Base-by-base conservation (phyloP, 2,329 filamentous ascomycete species). In the Penicillium capsulatum region DNA sequence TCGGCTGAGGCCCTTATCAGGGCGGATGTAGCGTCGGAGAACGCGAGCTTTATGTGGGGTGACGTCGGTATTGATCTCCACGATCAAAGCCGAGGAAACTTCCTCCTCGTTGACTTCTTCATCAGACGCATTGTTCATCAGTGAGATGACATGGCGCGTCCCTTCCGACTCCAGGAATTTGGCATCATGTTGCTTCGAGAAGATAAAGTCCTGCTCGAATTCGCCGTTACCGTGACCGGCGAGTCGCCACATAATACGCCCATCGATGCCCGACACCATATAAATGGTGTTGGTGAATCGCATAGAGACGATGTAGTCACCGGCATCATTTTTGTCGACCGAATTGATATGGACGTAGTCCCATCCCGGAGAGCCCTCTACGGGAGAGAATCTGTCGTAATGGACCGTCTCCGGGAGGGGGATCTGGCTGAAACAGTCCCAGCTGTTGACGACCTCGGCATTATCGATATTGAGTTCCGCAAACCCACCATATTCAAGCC, bases 341-440 rank as follows among this genome's bases (percentile, higher is more conserved):
- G 64, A 57, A 40, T 69, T 70, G 33, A 64, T 52, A 31, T 70
- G 67, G 42, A 63, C 51, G 38, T 61, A 63, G 36, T 63, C 60
- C 58, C 57, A 63, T 2, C 59, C 59, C 2, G 58, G 58, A 7
- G 32, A 22, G 13, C 38, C 48, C 19, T 44, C 43, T 7, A 35
- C 27, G 1, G n/a, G 14, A 13, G 50, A 48, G n/a, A 22, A 15
- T 4, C 17, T 36, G 9, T 15, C 7, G 15, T 54, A 54, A 33
- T 54, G 51, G 9, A 54, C 40, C 11, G 29, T 45, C 40, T 54
- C 51, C 3, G 15, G n/a, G 9, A 66, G 36, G 4, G 55, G 49
- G 31, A 65, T 44, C 37, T 59, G 55, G 27, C 54, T 49, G 16
- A 47, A 42, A 8, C 59, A 54, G 35, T 60, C 60, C 66, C 66